Base-by-base conservation (phyloP, 2,329 filamentous ascomycete species). In the Bertia moriformis region DNA sequence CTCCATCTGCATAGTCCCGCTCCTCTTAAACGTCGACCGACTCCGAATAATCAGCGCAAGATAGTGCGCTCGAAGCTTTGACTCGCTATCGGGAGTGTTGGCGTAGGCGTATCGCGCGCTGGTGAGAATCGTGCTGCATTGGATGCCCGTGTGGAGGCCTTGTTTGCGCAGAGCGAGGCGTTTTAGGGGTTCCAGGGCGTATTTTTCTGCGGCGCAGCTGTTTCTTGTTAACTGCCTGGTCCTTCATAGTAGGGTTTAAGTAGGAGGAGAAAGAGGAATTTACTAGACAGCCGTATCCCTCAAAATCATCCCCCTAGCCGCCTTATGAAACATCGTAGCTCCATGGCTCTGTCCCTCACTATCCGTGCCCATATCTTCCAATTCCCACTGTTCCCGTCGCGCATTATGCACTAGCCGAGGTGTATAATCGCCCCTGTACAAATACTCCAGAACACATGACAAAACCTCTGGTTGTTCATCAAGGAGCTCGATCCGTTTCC, bases 1-100 rank as follows among this genome's bases (percentile, higher is more conserved):
- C 69, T 95, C 88, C 67, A 83, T 81, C 73, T 95, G 88, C 87
- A 95, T 93, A 62, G 88, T 95, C 63, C 88, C 88, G 69, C 87
- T 94, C 65, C 83, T 79, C 80, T 94, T 95, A 64, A 96, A 95
- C 55, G 86, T 94, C 70, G 87, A 86, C 62, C 89, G 85, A 72
- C 84, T 89, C 68, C 88, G 82, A 69, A 95, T 94, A 63, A 95
- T 93, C 63, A 95, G 76, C 59, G 88, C 86, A 60, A 96, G 79
- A 70, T 94, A 95, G 69, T 94, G 87, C 69, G 88, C 88, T 66
- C 88, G 87, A 61, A 96, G 79, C 54, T 81, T 77, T 56, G 83
- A 89, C 67, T 96, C 88, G 52, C 78, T 82, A 67, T 94, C 85
- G 49, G 88, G 87, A 53, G 89, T 95, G 69, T 94, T 78, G 57